phyloP scores from a whole-genome alignment of 768 basidiomycete species.

The Tricholoma terreum region DNA sequence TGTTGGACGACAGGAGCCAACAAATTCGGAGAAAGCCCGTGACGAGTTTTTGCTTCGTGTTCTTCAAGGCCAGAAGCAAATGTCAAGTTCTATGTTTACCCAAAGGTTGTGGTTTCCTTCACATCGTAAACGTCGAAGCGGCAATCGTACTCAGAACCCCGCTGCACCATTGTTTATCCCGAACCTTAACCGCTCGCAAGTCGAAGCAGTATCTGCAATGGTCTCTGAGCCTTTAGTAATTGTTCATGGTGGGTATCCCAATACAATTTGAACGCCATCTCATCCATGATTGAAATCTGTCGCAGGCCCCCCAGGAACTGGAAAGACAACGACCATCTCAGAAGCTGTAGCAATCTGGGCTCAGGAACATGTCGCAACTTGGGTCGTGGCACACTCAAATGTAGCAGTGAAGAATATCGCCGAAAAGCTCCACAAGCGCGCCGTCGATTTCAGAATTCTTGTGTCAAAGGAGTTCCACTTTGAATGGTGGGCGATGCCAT shows the following conservation, averaged over 20 bases:
- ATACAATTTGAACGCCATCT: background rate
- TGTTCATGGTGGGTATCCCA: constrained; percentile 32
- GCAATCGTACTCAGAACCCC: background rate
- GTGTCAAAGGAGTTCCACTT: constrained; percentile 47
- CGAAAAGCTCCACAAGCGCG: constrained; percentile 34
- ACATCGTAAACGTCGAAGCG: constrained; percentile 6
- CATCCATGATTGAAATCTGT: background rate
- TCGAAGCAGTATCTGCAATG: constrained; percentile 35
- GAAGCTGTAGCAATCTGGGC: constrained; percentile 39
- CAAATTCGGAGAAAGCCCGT: constrained; percentile 37
- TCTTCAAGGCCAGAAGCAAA: constrained; percentile 28
- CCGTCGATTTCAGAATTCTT: constrained; percentile 39
- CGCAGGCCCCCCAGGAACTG: constrained; percentile 49
- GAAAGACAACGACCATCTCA: constrained; percentile 51
- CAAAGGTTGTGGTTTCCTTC: constrained; percentile 39
- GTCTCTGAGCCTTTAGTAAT: constrained; percentile 31
- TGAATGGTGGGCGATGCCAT: constrained; percentile 36
- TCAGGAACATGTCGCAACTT: constrained; percentile 20
- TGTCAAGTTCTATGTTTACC: constrained; percentile 33
- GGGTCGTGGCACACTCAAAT: constrained; percentile 49
- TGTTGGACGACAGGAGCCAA: constrained; percentile 38
- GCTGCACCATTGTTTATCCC: background rate
- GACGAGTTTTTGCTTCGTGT: constrained; percentile 35
- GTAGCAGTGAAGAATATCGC: constrained; percentile 52
- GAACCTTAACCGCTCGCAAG: constrained; percentile 37